Base-by-base conservation (phyloP, 495 filamentous ascomycete genomes). In the Penicillium paradoxum region DNA sequence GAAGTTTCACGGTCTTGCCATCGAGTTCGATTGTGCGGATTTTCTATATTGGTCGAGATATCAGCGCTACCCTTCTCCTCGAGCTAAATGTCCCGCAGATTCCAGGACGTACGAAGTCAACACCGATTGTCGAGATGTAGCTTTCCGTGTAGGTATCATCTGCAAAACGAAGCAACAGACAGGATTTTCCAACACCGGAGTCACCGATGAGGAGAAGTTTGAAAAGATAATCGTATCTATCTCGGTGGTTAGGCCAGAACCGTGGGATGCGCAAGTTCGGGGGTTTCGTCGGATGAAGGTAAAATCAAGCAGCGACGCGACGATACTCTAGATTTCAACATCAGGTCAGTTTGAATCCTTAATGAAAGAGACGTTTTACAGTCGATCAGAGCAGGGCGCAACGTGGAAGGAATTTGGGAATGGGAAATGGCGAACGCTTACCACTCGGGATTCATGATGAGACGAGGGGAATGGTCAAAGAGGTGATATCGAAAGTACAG, bases 71-170 rank as follows among this genome's bases (percentile, higher is more conserved):
- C 44, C 45, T 53, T 36, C 21, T 19, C 39, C 25, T 53, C 41
- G 33, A 40, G 54, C 11, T n/a, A 17, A 22, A 49, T 43, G 44
- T 49, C n/a, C 37, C 41, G 38, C 50, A 37, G 48, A 55, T 15
- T 44, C 44, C 48, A 67, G 44, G 14, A 75, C 91, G 58, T 86
- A 97, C 92, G 67, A 98, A 98, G 72, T 98, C 93, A 55, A 98
- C 93, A 67, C 93, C 93, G 75, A 98, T 98, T 53, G 93, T 98
- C 52, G 93, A 97, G 77, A 98, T 97, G 74, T 97, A 98, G 72
- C 89, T 95, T 76, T 97, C 95, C n/a, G 93, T 98, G 79, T 97
- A 98, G 68, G 95, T 97, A 68, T 98, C 93, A 72, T 98, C 93
- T 62, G 95, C 93, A 63, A 98, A 98, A 72, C 93, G 91, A 62